phyloP scores from a whole-genome alignment of 2,329 filamentous ascomycete species.

The Trichophaea hybrida region DNA sequence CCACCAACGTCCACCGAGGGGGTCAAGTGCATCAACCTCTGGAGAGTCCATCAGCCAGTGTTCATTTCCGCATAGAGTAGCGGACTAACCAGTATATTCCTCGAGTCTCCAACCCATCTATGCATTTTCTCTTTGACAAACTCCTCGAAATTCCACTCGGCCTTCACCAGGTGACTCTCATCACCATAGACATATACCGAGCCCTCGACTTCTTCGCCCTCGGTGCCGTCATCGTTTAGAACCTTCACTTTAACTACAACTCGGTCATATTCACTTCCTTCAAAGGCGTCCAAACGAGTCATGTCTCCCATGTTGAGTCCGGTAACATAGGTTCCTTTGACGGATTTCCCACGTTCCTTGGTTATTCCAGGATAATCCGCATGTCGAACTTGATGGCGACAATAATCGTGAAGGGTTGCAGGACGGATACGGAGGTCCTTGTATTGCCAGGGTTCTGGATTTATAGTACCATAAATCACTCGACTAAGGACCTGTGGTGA shows the following conservation, averaged over 20 bases:
- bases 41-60: neutral
- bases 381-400: constrained; percentile 51
- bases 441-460: constrained; percentile 38
- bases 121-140: constrained; percentile 63
- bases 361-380: constrained; percentile 75
- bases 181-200: constrained; percentile 51
- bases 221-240: constrained; percentile 30
- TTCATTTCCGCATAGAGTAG: too few relatives aligned
- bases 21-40: constrained; percentile 9
- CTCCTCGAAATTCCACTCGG: constrained; percentile 77
- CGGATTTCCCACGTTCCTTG: constrained; percentile 40
- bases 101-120: constrained; percentile 38
- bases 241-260: constrained; percentile 38
- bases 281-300: constrained; percentile 62
- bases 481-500: constrained; percentile 73
- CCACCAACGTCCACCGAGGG: constrained; percentile 8
- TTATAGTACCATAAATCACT: constrained; percentile 55
- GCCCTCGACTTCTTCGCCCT: constrained; percentile 40
- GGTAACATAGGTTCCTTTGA: constrained; percentile 61
- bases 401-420: constrained; percentile 59
- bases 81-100: neutral
- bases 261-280: constrained; percentile 57
- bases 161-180: constrained; percentile 44
- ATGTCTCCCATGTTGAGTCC: constrained; percentile 69
- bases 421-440: constrained; percentile 50